Conservation (phyloP, 1,284 basidiomycete genomes). For the Pseudozyma flocculosa region DNA sequence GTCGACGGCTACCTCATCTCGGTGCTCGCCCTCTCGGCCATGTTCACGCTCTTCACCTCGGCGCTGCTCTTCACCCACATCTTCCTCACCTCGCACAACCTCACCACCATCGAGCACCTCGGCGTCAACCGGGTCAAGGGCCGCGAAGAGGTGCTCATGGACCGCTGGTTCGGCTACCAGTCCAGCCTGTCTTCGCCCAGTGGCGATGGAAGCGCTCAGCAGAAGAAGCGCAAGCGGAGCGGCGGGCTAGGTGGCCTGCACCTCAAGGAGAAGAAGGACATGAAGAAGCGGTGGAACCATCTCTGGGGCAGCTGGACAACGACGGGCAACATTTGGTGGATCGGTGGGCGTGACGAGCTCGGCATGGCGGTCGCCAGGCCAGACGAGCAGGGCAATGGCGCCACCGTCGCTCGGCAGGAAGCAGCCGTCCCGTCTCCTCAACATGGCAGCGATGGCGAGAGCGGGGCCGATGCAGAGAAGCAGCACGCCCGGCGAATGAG, state of each 20-base stretch:
- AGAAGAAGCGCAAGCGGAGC: slow-evolving; percentile 2
- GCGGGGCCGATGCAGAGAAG: background rate
- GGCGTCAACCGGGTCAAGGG: slow-evolving; percentile 65
- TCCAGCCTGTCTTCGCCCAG: background rate
- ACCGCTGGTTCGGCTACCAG: slow-evolving; percentile 30
- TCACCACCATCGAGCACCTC: slow-evolving; percentile 78
- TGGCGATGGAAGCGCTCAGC: too few species aligned
- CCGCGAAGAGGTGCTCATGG: slow-evolving; percentile 65
- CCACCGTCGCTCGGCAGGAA: too few species aligned
- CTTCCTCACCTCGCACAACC: slow-evolving; percentile 66
- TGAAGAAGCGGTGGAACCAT: slow-evolving; percentile 65
- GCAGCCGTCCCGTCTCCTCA: too few species aligned
- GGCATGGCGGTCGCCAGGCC: background rate
- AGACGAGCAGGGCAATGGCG: background rate
- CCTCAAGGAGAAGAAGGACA: slow-evolving; percentile 14
- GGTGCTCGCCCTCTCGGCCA: slow-evolving; percentile 65
- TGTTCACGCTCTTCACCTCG: slow-evolving; percentile 73
- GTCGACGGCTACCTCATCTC: slow-evolving; percentile 70
- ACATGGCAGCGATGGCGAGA: slow-evolving; percentile 1
- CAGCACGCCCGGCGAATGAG: background rate
- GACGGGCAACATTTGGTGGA: slow-evolving; percentile 85
- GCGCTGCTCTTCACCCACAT: slow-evolving; percentile 67
- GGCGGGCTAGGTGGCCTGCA: slow-evolving; percentile 45
- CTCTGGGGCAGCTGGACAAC: slow-evolving; percentile 73
- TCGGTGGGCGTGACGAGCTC: slow-evolving; percentile 58